Percentiles rank a stretch among this genome's conserved stretches.
These are phyloP conservation scores for Mrakia hoshinonis DNA, from an alignment of 768 basidiomycete species.

Conservation along the genomic window DNA sequence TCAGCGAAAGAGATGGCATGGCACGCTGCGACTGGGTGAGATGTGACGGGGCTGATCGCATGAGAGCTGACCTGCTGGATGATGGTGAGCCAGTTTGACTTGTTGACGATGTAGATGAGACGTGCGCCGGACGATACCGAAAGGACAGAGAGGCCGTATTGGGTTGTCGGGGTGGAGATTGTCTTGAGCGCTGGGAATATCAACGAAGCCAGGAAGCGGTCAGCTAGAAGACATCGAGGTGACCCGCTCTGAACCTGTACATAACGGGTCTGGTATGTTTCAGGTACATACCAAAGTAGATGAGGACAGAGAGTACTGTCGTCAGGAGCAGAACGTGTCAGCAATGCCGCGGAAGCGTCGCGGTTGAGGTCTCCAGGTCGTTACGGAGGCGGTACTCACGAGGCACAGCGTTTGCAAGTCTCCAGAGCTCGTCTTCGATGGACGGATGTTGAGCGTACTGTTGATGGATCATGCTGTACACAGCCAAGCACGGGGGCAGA, in stretches of 20 bases:
- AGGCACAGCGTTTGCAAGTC: conserved; percentile 22
- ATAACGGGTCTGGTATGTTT: background rate
- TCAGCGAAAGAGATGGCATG: background rate
- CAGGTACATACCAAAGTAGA: conserved; percentile 18
- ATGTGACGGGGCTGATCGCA: background rate
- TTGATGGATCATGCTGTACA: conserved; percentile 25
- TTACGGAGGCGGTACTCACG: background rate
- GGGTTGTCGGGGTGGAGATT: background rate
- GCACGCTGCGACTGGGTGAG: background rate
- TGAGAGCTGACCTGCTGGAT: conserved; percentile 19
- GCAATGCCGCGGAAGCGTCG: background rate
- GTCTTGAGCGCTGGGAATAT: conserved; percentile 14
- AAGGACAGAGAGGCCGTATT: background rate
- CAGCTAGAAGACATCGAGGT: background rate
- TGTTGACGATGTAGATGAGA: conserved; percentile 28
- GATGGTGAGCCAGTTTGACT: conserved; percentile 20
- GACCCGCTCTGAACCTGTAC: background rate
- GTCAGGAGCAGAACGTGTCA: background rate
- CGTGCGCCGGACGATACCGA: conserved; percentile 2
- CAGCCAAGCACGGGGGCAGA: background rate
- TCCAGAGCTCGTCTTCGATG: conserved; percentile 21
- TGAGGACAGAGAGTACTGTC: conserved; percentile 12
- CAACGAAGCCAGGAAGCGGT: background rate
- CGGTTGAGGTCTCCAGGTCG: background rate
- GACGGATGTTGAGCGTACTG: conserved; percentile 26